phyloP scores from a whole-genome alignment of 1,284 basidiomycete species.

The Malassezia yamatoensis region DNA sequence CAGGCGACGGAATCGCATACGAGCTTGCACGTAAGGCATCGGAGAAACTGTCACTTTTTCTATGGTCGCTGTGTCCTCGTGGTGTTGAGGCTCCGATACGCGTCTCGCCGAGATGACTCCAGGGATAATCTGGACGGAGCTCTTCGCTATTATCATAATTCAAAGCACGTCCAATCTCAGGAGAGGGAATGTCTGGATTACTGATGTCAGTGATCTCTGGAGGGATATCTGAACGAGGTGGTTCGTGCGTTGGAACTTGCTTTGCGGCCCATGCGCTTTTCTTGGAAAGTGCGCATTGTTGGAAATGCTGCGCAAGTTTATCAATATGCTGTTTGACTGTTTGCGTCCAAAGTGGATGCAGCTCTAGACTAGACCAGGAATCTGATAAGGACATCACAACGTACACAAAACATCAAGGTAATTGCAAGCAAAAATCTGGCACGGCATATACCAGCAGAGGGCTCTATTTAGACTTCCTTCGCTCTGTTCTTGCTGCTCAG shows the following conservation, averaged over 20 bases:
- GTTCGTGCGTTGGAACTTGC: not conserved
- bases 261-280: not conserved
- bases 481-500: too few species aligned
- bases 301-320: not conserved
- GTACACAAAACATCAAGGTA: not conserved
- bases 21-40: slow-evolving; percentile 4
- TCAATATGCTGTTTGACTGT: not conserved
- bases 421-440: too few species aligned
- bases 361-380: too few species aligned
- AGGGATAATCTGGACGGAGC: not conserved
- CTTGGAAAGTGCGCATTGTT: not conserved
- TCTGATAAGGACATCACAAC: not conserved
- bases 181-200: not conserved
- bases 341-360: not conserved
- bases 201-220: not conserved
- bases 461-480: too few species aligned
- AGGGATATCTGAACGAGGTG: not conserved
- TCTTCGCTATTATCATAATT: not conserved
- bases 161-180: slow-evolving; percentile 8
- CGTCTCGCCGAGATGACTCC: slow-evolving; percentile 3
- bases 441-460: too few species aligned
- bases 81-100: not conserved
- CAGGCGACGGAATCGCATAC: slow-evolving; percentile 1
- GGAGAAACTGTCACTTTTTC: slow-evolving; percentile 6
- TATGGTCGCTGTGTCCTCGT: not conserved